Evolutionary conservation across 1,284 basidiomycete genomes (phyloP), one percentile per base, ranked within the genome.

Genomic region (Rhodotorula sp.): DNA sequence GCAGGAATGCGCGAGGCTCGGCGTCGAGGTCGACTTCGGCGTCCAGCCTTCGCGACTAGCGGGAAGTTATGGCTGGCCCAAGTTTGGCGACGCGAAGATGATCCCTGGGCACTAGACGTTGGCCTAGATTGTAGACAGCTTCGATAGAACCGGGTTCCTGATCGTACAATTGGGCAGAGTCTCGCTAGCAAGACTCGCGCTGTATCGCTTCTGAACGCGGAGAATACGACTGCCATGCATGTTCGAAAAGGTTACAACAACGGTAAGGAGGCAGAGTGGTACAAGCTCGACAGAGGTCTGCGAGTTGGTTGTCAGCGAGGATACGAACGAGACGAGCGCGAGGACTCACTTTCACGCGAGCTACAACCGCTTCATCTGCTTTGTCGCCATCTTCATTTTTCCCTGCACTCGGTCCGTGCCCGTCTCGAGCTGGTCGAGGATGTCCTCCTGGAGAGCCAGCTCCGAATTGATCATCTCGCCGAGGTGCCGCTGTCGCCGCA

Each of bases 391-490:
- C n/a, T 85, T 85, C 68, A 98, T 83, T 81, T 93, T 94, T 44
- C 83, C 83, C 57, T 88, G 88, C 4, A 89, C 88, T 28, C 81
- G 81, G 75, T 90, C 90, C 55, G 93, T 87, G 63, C 93, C 87
- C 52, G 84, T 80, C 28, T 87, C 84, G 63, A 98, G 81, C 76
- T 87, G 86, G 77, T 94, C 90, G 74, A 98, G 81, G 80, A 96
- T 80, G 77, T 94, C 92, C 75, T 88, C 94, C 81, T 98, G 95
- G 75, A 88, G 82, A 10, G 82, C 83, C 68, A 99, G 87, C 82
- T 99, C 95, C 64, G 85, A 84, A 67, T 86, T 85, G 72, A 99
- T 98, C 24, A 93, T 92, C 72, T 91, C 84, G 16, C 94, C 95
- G 57, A 98, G 85, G 64, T 90, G 87, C 74, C 88, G 85, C 81